Conservation (phyloP, 1,284 basidiomycete species). For the Cutaneotrichosporon sp. region DNA sequence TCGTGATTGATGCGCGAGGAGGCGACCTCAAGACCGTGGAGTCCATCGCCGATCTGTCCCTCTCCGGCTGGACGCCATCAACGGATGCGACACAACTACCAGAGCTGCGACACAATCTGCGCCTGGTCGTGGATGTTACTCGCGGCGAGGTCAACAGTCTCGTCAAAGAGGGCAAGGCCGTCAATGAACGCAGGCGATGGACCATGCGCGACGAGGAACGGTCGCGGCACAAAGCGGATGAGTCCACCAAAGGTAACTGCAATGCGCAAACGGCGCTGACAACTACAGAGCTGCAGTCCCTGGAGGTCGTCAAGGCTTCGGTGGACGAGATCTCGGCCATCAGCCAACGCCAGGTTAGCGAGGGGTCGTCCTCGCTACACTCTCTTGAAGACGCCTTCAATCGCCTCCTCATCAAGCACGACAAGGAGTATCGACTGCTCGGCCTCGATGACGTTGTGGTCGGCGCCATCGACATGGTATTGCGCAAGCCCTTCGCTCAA, state of each 20-base stretch:
- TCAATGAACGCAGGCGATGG: constrained; percentile 76
- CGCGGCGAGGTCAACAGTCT: constrained; percentile 82
- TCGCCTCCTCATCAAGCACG: constrained; percentile 68
- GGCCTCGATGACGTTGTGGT: constrained; percentile 88
- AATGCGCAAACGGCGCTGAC: constrained; percentile 4
- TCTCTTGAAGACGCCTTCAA: constrained; percentile 71
- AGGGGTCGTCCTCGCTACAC: constrained; percentile 60
- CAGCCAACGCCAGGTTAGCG: constrained; percentile 61
- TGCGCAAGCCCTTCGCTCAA: constrained; percentile 32
- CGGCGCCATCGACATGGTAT: constrained; percentile 76
- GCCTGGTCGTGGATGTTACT: constrained; percentile 77
- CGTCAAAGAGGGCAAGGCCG: constrained; percentile 80
- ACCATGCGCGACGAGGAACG: constrained; percentile 66
- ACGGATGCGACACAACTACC: constrained; percentile 83
- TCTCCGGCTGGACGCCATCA: constrained; percentile 79
- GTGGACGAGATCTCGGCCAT: constrained; percentile 68
- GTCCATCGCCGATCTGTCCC: constrained; percentile 74
- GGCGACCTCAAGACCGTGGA: constrained; percentile 82
- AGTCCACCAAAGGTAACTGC: constrained; percentile 54
- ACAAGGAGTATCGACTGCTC: constrained; percentile 75
- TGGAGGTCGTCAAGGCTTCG: constrained; percentile 73
- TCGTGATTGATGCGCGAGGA: constrained; percentile 92
- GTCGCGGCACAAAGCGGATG: constrained; percentile 64
- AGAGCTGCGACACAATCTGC: constrained; percentile 92
- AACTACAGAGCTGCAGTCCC: constrained; percentile 66